Percentiles rank a stretch among this genome's conserved stretches.
Conservation (phyloP, 768 basidiomycete species). For the Tremella fuciformis region DNA sequence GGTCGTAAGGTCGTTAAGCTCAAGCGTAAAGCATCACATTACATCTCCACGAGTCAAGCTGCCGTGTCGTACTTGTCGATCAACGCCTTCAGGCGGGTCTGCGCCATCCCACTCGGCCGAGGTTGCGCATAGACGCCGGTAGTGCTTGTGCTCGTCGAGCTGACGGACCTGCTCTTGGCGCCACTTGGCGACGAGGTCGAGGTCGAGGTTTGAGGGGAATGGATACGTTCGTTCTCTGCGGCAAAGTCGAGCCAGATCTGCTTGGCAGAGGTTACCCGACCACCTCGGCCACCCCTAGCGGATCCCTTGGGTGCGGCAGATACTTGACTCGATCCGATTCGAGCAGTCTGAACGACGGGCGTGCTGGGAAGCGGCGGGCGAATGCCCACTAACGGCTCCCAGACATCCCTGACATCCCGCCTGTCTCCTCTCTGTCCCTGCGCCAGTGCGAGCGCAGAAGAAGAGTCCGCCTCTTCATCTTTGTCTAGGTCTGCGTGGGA, state of each 20-base stretch:
- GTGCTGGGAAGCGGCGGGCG: too few relatives aligned
- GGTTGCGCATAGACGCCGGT: too few relatives aligned
- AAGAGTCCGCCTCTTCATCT: too few relatives aligned
- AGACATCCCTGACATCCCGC: neutral
- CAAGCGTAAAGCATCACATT: too few relatives aligned
- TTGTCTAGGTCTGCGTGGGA: neutral
- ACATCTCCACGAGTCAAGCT: neutral
- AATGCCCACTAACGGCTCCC: too few relatives aligned
- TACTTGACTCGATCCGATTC: too few relatives aligned
- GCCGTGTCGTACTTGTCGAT: slow-evolving; percentile 6
- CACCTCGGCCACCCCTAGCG: slow-evolving; percentile 2
- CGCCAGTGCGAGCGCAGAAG: neutral
- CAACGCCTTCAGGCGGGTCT: neutral
- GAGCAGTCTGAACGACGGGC: too few relatives aligned
- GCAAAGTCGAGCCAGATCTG: slow-evolving; percentile 1
- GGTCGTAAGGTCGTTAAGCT: too few relatives aligned
- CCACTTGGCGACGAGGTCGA: neutral
- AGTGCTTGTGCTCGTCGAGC: too few relatives aligned
- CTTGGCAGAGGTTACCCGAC: neutral
- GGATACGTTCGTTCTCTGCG: neutral
- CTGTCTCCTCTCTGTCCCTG: neutral
- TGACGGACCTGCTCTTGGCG: neutral
- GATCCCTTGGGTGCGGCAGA: neutral
- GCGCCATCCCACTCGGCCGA: neutral
- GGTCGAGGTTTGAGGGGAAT: neutral